Percentiles rank a stretch among this genome's conserved stretches.
Conservation (phyloP, 2,329 filamentous ascomycete genomes). For the Aspergillus flavus region DNA sequence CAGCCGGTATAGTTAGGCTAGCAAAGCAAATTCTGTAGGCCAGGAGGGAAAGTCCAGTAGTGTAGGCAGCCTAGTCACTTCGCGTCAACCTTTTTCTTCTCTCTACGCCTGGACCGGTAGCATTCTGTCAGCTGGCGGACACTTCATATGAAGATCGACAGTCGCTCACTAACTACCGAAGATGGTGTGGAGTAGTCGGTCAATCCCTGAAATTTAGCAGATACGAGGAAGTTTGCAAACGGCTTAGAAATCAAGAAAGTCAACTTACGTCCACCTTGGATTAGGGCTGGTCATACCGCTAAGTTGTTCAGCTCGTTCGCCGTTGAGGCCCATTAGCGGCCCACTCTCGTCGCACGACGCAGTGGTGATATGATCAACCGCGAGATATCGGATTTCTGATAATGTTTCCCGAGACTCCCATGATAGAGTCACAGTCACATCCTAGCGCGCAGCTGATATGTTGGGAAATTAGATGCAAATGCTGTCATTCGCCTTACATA, state of each 20-base stretch:
- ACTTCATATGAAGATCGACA: conserved; percentile 1
- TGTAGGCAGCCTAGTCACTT: neutral
- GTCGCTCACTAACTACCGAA: neutral
- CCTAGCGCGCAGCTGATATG: neutral
- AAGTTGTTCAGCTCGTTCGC: neutral
- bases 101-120: neutral
- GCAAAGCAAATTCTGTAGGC: neutral
- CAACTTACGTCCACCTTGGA: neutral
- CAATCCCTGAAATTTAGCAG: neutral
- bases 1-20: neutral
- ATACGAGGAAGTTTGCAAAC: neutral
- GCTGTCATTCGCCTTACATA: neutral
- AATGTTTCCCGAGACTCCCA: neutral
- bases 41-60: neutral
- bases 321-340: neutral
- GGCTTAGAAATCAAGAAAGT: neutral
- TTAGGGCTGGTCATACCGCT: neutral
- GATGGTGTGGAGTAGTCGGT: neutral
- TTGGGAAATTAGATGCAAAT: neutral
- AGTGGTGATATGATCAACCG: neutral
- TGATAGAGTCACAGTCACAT: neutral
- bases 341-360: neutral
- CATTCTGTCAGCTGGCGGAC: neutral
- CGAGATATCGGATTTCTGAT: neutral
- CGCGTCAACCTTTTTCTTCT: no score